These are phyloP conservation scores for Phytophthora ohioensis DNA, from an alignment of 352 stramenopile species.

Conservation along the genomic window DNA sequence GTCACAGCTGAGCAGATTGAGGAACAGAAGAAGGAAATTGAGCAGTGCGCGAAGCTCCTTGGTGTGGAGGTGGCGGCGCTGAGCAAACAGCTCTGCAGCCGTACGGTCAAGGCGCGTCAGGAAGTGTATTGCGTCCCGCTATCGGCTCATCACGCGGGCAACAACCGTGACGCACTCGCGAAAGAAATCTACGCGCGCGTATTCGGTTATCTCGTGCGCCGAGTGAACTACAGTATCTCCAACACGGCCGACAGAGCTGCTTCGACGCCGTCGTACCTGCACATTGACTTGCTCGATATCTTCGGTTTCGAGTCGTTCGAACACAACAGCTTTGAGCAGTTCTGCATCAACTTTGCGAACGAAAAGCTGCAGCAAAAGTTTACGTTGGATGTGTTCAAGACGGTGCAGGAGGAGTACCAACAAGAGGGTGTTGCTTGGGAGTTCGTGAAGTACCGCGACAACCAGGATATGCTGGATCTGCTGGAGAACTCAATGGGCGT, in stretches of 20 bases:
- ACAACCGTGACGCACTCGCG: conserved; percentile 94
- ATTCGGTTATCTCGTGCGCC: conserved; percentile 95
- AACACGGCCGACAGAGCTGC: conserved; percentile 40
- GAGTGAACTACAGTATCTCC: conserved; percentile 87
- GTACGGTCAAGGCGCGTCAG: conserved; percentile 82
- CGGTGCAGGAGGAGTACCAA: conserved; percentile 86
- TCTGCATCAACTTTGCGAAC: conserved; percentile 97
- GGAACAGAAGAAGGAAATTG: conserved; percentile 67
- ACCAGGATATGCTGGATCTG: conserved; percentile 92
- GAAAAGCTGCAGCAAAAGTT: conserved; percentile 96
- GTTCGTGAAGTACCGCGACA: conserved; percentile 90
- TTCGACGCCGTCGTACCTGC: conserved; percentile 58
- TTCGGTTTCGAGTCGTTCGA: conserved; percentile 98
- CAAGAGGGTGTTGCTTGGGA: conserved; percentile 80
- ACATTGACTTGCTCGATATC: conserved; percentile 97
- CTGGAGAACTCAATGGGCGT: conserved; percentile 91
- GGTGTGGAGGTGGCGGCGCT: conserved; percentile 74
- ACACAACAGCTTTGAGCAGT: conserved; percentile 95
- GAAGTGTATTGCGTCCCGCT: conserved; percentile 88
- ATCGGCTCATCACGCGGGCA: conserved; percentile 73
- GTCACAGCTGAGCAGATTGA: conserved; percentile 49
- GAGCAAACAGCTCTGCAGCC: conserved; percentile 77
- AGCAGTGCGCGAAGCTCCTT: conserved; percentile 67
- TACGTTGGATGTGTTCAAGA: conserved; percentile 89
- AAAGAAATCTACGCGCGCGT: conserved; percentile 96